Percentiles rank a stretch among this genome's conserved stretches.
phyloP scores from a whole-genome alignment of 371 early-diverging fungal species.

The Coemansia sp. region DNA sequence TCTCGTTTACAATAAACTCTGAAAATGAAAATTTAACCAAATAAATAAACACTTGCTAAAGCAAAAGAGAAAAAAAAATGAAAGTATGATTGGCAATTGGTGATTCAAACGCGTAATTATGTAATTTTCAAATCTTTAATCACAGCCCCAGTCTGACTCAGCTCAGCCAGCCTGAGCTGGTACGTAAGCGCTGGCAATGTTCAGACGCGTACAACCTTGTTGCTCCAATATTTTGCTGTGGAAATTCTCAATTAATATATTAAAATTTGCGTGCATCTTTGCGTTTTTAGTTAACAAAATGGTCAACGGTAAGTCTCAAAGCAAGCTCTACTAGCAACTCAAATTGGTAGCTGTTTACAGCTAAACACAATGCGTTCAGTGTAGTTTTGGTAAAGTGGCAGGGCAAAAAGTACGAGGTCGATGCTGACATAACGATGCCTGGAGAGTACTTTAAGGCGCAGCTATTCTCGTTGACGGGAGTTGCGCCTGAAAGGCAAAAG shows the following conservation, averaged over 20 bases:
- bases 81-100: too few species aligned
- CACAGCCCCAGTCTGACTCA: neutral
- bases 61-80: too few species aligned
- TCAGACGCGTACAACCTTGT: too few species aligned
- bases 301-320: constrained; percentile 32
- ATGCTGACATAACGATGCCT: constrained; percentile 74
- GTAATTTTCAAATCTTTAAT: too few species aligned
- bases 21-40: too few species aligned
- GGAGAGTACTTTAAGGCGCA: constrained; percentile 84
- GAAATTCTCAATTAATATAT: neutral
- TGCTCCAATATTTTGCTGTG: too few species aligned
- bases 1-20: too few species aligned
- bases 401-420: constrained; percentile 84
- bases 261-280: neutral
- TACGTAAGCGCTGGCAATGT: neutral
- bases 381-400: constrained; percentile 88
- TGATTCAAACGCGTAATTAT: neutral
- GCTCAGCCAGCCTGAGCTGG: neutral
- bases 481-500: constrained; percentile 91
- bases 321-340: neutral
- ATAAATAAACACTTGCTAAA: too few species aligned
- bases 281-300: constrained; percentile 10
- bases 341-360: neutral
- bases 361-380: neutral
- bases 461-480: constrained; percentile 89